Evolutionary conservation across 176 grass and related monocot genomes (phyloP), one percentile per base, ranked within the genome.

Genomic region (Bolboschoenus planiculmis): DNA sequence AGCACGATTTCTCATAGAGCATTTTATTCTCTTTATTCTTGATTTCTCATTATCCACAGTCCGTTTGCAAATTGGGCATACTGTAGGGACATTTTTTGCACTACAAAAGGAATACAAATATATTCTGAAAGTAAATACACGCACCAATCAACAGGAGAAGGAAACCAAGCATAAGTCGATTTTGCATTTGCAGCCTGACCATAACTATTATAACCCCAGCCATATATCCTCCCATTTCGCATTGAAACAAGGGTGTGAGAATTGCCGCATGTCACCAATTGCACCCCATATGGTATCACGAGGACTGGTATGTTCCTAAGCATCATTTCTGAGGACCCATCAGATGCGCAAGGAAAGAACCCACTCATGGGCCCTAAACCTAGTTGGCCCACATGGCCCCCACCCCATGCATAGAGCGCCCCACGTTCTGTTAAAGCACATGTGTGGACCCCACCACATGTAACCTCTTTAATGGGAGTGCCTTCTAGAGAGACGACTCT

Each of bases 81-180:
- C 36, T n/a, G 10, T 48, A 16, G 14, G 24, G 44, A 76, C 23
- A 76, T 30, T 4, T 3, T 79, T 60, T 59, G 39, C 30, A 80
- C 30, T 57, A 39, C 1, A 15, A 79, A 36, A 73, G 13, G 11
- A 80, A 81, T 59, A 24, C 37, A 26, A 4, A 44, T 70, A 71
- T 54, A 36, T 35, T 65, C 16, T 83, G 10, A 34, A 70, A 83
- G 4, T 26, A 75, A 58, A 23, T 37, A 74, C 11, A 84, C 80
- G 5, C 87, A 98, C 95, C 95, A 95, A 87, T 98, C 95, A 84
- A 98, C 84, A 35, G 95, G 95, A 88, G 95, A 98, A 66, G 92
- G 92, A 36, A 88, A 93, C 90, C 90, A 91, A 78, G 95, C 83
- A 84, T 95, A 95, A 53, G 87, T 93, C 58, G 90, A 91, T 84